Conservation (phyloP, 1,139 yeast genomes). For the Saccharomycopsis hybrid region DNA sequence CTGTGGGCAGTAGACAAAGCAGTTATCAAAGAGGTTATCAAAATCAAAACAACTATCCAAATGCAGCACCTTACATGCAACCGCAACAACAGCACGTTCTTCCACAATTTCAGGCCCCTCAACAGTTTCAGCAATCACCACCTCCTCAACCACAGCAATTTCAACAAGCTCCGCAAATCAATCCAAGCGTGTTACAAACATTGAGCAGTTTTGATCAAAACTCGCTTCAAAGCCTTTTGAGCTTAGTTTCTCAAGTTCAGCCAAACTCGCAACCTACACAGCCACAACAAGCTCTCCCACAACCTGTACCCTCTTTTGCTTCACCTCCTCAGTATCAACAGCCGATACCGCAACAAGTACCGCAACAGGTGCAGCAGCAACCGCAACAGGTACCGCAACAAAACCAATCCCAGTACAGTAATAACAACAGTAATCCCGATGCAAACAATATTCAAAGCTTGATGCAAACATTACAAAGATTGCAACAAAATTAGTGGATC, state of each 20-base stretch:
- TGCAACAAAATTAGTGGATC: constrained; percentile 18
- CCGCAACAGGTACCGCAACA: too few species aligned
- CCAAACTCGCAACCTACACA: constrained; percentile 28
- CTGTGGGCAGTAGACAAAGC: not conserved
- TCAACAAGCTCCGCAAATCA: constrained; percentile 24
- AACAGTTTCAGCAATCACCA: not conserved
- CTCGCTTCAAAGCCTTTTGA: constrained; percentile 43
- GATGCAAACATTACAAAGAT: constrained; percentile 21
- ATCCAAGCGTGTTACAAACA: constrained; percentile 30
- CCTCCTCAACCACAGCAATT: too few species aligned
- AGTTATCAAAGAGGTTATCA: too few species aligned
- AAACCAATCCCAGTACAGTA: too few species aligned
- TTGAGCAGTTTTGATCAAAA: constrained; percentile 47
- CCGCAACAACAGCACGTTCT: too few species aligned
- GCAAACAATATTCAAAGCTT: constrained; percentile 19
- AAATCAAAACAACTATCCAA: too few species aligned
- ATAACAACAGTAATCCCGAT: constrained; percentile 9
- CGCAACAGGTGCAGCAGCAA: too few species aligned
- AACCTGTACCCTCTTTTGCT: too few species aligned
- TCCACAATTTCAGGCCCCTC: not conserved
- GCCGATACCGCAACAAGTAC: constrained; percentile 25
- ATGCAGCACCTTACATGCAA: too few species aligned
- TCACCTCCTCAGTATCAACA: constrained; percentile 26
- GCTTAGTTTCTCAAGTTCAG: constrained; percentile 32
- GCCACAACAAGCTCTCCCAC: constrained; percentile 23